Evolutionary conservation across 2,329 filamentous ascomycete species (phyloP), one percentile per base, ranked within the genome.

Genomic region (Grosmannia clavigera): DNA sequence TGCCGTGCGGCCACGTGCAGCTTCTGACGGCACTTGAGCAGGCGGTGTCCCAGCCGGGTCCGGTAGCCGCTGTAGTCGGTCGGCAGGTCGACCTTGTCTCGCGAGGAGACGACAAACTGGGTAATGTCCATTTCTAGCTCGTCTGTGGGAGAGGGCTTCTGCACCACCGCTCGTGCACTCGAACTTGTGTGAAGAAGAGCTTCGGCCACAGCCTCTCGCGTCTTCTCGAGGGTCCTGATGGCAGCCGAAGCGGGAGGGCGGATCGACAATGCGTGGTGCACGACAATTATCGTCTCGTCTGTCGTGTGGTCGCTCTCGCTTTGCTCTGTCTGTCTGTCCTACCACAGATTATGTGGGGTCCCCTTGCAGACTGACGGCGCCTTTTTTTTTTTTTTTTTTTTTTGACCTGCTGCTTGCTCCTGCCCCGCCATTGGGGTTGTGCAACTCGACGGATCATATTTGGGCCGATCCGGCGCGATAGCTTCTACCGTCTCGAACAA

Each of bases 11-110:
- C 83, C 68, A 91, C 85, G 56, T 87, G 88, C 60, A 97, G 81
- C 76, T 89, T 92, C 78, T 87, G 92, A 70, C 91, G 87, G 67
- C 88, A 80, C 69, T 87, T 90, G 70, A 90, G 86, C 61, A 99
- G 80, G 69, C 89, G 86, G 70, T 90, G 88, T 65, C 87, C 84
- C 57, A 95, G 80, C 70, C 90, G 88, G 56, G 79, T 78, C 68
- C 91, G 87, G 73, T 97, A 97, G 61, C 86, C 86, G 69, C 83
- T 84, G 75, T 96, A 92, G 75, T 96, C 91, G 66, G 91, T 92
- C 65, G 94, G 85, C 35, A 95, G 82, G 58, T 96, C 85, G 46
- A 90, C 90, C 68, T 88, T 83, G 71, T 95, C 88, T 64, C 94
- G 82, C 65, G 87, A 85, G 58, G 85, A 83, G 69, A 91, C 81